Conservation (phyloP, 1,284 basidiomycete genomes). For the Stereum hirsutum region DNA sequence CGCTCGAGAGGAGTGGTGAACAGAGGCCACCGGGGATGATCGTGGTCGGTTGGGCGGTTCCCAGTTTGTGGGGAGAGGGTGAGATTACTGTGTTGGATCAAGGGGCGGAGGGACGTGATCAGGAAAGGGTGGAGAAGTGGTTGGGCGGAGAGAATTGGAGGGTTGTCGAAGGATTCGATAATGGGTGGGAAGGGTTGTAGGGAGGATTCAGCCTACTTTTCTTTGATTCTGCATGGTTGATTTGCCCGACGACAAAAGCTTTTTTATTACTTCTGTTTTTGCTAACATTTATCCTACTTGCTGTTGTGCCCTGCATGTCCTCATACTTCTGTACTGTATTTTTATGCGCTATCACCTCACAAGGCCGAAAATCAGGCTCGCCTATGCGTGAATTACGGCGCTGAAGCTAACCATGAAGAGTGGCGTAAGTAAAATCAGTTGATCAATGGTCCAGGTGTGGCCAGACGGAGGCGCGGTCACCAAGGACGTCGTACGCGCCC, state of each 20-base stretch:
- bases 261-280: background rate
- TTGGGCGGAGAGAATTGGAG: slow-evolving; percentile 46
- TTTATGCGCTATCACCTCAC: too few relatives aligned
- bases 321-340: slow-evolving; percentile 2
- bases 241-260: too few relatives aligned
- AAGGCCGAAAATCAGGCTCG: too few relatives aligned
- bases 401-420: too few relatives aligned
- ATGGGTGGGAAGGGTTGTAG: slow-evolving; percentile 36
- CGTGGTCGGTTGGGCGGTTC: slow-evolving; percentile 86
- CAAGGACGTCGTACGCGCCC: too few relatives aligned
- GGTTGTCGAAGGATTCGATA: slow-evolving; percentile 46
- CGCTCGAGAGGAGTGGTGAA: slow-evolving; percentile 70
- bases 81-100: slow-evolving; percentile 45
- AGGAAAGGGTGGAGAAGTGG: slow-evolving; percentile 46
- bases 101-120: slow-evolving; percentile 32
- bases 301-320: too few relatives aligned
- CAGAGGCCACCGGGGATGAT: slow-evolving; percentile 96
- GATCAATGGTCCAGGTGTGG: too few relatives aligned
- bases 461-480: too few relatives aligned
- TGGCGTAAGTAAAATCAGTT: too few relatives aligned
- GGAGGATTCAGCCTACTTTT: too few relatives aligned
- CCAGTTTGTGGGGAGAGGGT: slow-evolving; percentile 48
- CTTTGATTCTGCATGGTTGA: too few relatives aligned
- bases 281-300: background rate
- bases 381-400: too few relatives aligned